These are phyloP conservation scores for Xylaria grammica DNA, from an alignment of 495 filamentous ascomycete genomes.

Conservation along the genomic window DNA sequence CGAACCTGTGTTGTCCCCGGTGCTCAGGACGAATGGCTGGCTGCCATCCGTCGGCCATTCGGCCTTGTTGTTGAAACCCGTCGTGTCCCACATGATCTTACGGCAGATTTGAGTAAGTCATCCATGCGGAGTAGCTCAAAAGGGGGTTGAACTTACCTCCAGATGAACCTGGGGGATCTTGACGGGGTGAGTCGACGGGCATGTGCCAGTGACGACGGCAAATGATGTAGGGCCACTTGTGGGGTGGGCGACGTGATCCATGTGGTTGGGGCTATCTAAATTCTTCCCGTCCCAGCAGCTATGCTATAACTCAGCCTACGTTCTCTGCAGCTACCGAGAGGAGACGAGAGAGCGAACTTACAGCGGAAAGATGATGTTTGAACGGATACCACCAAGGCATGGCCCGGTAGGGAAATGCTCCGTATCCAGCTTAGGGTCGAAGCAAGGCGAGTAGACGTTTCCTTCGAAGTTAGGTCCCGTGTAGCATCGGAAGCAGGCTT, in stretches of 20 bases:
- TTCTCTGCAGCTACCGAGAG: conserved; percentile 19
- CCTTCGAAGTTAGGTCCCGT: conserved; percentile 37
- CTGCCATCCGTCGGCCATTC: conserved; percentile 48
- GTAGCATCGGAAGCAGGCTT: conserved; percentile 47
- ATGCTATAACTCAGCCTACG: neutral
- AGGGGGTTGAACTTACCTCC: conserved; percentile 22
- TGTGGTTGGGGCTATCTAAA: conserved; percentile 45
- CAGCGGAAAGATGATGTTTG: conserved; percentile 49
- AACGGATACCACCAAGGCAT: conserved; percentile 42
- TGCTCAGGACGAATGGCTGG: conserved; percentile 48
- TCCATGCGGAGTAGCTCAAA: neutral
- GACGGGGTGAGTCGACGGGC: conserved; percentile 45
- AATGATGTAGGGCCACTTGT: conserved; percentile 31
- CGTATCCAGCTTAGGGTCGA: conserved; percentile 35
- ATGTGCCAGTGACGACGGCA: conserved; percentile 32
- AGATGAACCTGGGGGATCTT: conserved; percentile 48
- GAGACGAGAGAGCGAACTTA: conserved; percentile 28
- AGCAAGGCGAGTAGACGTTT: conserved; percentile 38
- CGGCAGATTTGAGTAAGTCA: neutral
- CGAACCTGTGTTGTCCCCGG: conserved; percentile 32
- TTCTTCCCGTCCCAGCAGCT: conserved; percentile 43
- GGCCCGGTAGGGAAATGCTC: conserved; percentile 33
- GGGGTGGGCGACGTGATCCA: conserved; percentile 42
- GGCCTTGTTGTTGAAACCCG: conserved; percentile 44
- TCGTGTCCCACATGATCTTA: conserved; percentile 42